phyloP scores from a whole-genome alignment of 768 basidiomycete genomes.

The Galerina sulciceps region DNA sequence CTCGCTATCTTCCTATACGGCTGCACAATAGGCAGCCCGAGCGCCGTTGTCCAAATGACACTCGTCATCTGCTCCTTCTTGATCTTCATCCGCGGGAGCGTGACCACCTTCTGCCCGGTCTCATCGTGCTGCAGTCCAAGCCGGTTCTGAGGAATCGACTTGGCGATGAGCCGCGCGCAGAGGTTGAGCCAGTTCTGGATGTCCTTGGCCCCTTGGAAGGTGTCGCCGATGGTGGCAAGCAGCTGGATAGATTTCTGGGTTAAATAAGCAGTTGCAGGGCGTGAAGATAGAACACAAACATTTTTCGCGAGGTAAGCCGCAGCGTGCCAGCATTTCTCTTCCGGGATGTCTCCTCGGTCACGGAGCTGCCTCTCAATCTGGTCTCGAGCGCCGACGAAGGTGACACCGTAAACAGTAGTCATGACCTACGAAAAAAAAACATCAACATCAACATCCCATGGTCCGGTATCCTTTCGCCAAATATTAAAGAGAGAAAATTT shows the following conservation, averaged over 20 bases:
- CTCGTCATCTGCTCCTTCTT: slow-evolving; percentile 92
- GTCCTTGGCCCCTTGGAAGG: slow-evolving; percentile 89
- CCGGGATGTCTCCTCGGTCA: slow-evolving; percentile 71
- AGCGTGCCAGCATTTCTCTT: slow-evolving; percentile 74
- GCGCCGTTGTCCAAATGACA: slow-evolving; percentile 94
- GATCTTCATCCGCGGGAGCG: slow-evolving; percentile 29
- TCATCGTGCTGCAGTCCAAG: slow-evolving; percentile 48
- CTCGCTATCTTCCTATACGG: slow-evolving; percentile 87
- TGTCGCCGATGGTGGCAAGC: slow-evolving; percentile 83
- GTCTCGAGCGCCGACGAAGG: slow-evolving; percentile 90
- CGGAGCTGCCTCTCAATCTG: slow-evolving; percentile 92
- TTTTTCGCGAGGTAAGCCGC: slow-evolving; percentile 83
- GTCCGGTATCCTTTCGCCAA: no score
- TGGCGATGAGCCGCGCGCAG: slow-evolving; percentile 83
- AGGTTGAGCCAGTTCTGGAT: slow-evolving; percentile 93
- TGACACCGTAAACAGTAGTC: slow-evolving; percentile 99
- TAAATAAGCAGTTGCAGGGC: background rate
- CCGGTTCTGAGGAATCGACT: slow-evolving; percentile 79
- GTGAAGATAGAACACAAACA: slow-evolving; percentile 37
- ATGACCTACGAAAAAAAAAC: slow-evolving; percentile 64
- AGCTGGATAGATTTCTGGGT: slow-evolving; percentile 42
- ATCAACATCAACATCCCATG: background rate
- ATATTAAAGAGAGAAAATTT: background rate
- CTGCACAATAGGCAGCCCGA: slow-evolving; percentile 96
- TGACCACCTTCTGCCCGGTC: slow-evolving; percentile 11